Base-by-base conservation (phyloP, 345 rosid species). In the Gossypium raimondii region DNA sequence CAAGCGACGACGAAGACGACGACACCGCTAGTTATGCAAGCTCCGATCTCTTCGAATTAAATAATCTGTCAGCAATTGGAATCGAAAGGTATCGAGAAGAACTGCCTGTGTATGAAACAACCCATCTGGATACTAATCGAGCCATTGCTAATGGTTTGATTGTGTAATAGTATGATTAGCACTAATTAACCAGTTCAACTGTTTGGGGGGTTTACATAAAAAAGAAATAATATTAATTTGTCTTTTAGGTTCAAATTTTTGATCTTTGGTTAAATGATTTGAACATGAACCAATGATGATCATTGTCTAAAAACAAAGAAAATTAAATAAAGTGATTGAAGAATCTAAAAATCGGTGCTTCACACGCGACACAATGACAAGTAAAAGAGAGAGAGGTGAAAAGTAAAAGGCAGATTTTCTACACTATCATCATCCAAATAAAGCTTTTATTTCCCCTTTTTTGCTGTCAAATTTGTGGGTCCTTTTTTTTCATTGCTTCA, bases 51-150 rank as follows among this genome's bases (percentile, higher is more conserved):
- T 96, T 96, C 47, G 99, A 96, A 66, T 58, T 96, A 80, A 98
- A 96, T 85, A 85, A 89, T 86, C 92, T 94, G 60, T 87, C 95
- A 34, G 83, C 82, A 11, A 84, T 91, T 69, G 98, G 97, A 65
- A 81, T 87, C 20, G 85, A 87, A 44, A 86, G 88, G 88, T 94
- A 90, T 59, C 59, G 87, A 2, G 88, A 94, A 82, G 99, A 96
- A 81, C 76, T 96, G 74, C 99, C 99, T 0, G 98, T 96, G 59
- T 96, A 93, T 69, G 99, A 90, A 81, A 90, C 98, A 29, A 93
- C 99, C 25, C 86, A 87, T 87, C 84, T 90, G 14, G 84, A 75
- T 73, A 86, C 87, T 8, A 93, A 92, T 84, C 93, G 88, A 80
- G 91, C 90, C 62, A 89, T 92, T 83, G 92, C 93, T 55, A 86